Evolutionary conservation across 179 eudicot genomes (phyloP).

Genomic region (Camellia oleifera): DNA sequence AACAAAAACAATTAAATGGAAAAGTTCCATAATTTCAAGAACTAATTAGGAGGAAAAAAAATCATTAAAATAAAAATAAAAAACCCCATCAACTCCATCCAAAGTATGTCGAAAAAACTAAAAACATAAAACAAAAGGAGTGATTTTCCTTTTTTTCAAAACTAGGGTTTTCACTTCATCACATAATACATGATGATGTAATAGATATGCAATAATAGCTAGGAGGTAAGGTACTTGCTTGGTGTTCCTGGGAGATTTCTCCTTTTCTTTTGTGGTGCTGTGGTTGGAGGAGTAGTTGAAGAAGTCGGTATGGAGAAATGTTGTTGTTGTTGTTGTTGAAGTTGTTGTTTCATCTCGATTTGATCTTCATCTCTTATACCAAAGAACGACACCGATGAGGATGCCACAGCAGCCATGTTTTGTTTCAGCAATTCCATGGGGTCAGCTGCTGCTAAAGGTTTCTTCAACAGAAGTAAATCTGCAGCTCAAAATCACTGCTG

Average conservation of each 20-base stretch:
- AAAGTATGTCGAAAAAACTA: not conserved
- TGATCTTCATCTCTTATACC: slow-evolving; percentile 12
- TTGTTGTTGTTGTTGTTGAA: not conserved
- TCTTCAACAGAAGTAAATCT: not conserved
- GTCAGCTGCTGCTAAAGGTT: not conserved
- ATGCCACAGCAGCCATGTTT: not conserved
- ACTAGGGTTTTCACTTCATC: not conserved
- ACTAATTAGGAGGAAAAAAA: not conserved
- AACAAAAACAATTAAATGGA: not conserved
- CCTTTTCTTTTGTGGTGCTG: slow-evolving; percentile 16
- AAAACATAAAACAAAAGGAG: not conserved
- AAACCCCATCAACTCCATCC: not conserved
- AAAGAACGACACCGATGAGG: slow-evolving; percentile 9
- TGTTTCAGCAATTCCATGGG: too few relatives aligned
- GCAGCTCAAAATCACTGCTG: not conserved
- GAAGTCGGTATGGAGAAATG: slow-evolving; percentile 6
- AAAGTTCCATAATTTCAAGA: not conserved
- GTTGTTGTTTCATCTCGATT: slow-evolving; percentile 14
- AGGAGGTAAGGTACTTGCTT: slow-evolving; percentile 6
- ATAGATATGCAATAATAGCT: too few relatives aligned
- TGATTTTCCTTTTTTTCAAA: not conserved
- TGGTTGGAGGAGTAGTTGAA: slow-evolving; percentile 9
- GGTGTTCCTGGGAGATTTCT: slow-evolving; percentile 19
- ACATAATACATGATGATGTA: too few relatives aligned
- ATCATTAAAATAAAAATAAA: not conserved